These are phyloP conservation scores for Dictyostelium purpureum DNA, from an alignment of 78 protist genomes.

Conservation along the genomic window DNA sequence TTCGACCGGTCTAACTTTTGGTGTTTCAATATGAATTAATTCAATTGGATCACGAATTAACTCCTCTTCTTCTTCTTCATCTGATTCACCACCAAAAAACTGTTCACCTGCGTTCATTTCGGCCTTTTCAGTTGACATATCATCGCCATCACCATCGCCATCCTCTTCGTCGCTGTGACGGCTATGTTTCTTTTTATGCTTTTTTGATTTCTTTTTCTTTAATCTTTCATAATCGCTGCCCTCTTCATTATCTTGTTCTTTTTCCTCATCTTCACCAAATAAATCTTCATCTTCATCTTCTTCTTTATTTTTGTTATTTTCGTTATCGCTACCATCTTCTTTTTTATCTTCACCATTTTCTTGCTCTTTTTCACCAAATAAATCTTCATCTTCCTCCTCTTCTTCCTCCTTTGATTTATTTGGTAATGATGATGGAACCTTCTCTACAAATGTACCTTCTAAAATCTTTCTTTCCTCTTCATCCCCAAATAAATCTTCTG, in stretches of 20 bases:
- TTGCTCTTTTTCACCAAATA: not conserved
- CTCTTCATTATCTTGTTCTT: conserved; percentile 22
- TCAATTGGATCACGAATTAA: conserved; percentile 34
- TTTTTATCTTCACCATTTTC: not conserved
- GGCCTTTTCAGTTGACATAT: not conserved
- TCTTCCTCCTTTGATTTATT: not conserved
- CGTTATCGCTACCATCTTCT: not conserved
- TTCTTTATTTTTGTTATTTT: not conserved
- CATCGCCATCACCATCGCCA: not conserved
- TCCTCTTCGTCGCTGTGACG: not conserved
- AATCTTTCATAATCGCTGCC: not conserved
- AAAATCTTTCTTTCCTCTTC: conserved; percentile 1
- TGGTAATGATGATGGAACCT: not conserved
- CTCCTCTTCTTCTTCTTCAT: conserved; percentile 27
- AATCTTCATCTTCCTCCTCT: not conserved
- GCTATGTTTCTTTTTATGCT: not conserved
- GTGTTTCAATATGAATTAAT: conserved; percentile 21
- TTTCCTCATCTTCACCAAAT: not conserved
- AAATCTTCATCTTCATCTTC: not conserved
- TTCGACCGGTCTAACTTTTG: not conserved
- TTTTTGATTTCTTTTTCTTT: not conserved
- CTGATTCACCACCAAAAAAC: not conserved
- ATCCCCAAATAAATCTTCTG: conserved; percentile 17
- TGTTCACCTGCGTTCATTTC: no score
- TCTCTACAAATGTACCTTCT: conserved; percentile 4